These are phyloP conservation scores for Hemisphaericaspora xylofermentans DNA, from an alignment of 1,139 yeast species.

Conservation along the genomic window DNA sequence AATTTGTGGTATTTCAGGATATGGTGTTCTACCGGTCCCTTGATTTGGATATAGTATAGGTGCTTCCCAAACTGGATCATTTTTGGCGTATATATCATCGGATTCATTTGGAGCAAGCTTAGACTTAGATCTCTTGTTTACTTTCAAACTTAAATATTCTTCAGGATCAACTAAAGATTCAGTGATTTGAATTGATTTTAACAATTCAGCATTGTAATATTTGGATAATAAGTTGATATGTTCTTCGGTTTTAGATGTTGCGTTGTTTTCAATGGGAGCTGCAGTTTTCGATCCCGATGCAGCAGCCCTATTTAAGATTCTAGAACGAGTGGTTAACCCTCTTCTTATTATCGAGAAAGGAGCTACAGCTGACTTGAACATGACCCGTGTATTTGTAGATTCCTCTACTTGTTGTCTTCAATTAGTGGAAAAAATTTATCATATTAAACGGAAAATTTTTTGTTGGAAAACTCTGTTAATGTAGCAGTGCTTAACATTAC, in stretches of 20 bases:
- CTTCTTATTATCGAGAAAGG: constrained; percentile 9
- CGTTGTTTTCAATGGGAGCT: neutral
- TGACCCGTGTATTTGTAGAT: no score
- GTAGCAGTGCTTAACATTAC: no score
- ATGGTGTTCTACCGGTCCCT: constrained; percentile 38
- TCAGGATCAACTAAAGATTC: constrained; percentile 72
- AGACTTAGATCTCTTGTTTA: constrained; percentile 32
- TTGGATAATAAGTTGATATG: constrained; percentile 64
- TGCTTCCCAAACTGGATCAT: constrained; percentile 48
- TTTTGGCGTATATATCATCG: constrained; percentile 30
- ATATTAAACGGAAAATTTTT: no score
- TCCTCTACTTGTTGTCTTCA: neutral
- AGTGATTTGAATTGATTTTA: constrained; percentile 78
- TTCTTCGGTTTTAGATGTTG: constrained; percentile 23
- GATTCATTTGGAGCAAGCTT: constrained; percentile 31
- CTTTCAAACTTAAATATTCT: constrained; percentile 40
- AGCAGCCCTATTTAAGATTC: neutral
- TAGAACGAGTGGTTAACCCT: constrained; percentile 6
- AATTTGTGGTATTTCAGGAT: constrained; percentile 43
- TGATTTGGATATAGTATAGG: constrained; percentile 50
- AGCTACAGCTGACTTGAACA: constrained; percentile 8
- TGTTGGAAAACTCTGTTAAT: no score
- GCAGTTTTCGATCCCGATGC: constrained; percentile 16
- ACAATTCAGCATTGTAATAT: constrained; percentile 73
- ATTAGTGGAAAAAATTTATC: no score